Evolutionary conservation across 495 filamentous ascomycete genomes (phyloP), one percentile per base, ranked within the genome.

Genomic region (Pyrenopolyporus hunteri): DNA sequence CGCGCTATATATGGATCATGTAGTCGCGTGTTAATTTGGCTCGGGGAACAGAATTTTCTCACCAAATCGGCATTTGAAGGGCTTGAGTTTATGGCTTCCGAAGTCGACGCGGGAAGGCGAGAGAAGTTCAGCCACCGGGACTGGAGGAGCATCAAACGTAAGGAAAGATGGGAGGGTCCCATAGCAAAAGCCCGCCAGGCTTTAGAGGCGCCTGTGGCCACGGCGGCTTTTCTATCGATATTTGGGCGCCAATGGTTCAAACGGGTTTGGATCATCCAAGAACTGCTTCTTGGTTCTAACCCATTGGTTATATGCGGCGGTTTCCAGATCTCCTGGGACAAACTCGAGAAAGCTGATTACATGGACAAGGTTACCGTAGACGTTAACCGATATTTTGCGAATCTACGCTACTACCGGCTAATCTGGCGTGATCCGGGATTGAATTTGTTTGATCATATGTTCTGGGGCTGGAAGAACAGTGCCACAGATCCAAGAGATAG

Each of bases 231-330:
- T n/a, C 10, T 22, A n/a, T 51, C 47, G 4, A 28, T 51, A n/a
- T 51, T 51, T 8, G 31, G 19, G 19, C 47, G 47, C 10, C 32
- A 31, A 31, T 37, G 47, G 47, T 51, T 51, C 20, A 23, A 8
- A 22, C 17, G 44, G 16, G 44, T 48, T 8, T 51, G 47, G 47
- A 39, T 51, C 10, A 51, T 51, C 11, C 47, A 51, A 10, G 47
- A 51, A 9, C 32, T 51, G 17, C 17, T 35, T 16, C 47, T 51
- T 13, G 47, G 47, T 1, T 33, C 47, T n/a, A 33, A 51, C 4
- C 47, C 43, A 14, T n/a, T 51, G 4, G 19, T 51, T 16, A 6
- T 37, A 16, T 51, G 47, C 32, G 47, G 47, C 11, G 20, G 32
- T n/a, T 35, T 23, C 6, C 22, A 52, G 25, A 42, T 31, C n/a